Evolutionary conservation across 2,329 filamentous ascomycete genomes (phyloP).

Genomic region (Hypoxylon sp.): DNA sequence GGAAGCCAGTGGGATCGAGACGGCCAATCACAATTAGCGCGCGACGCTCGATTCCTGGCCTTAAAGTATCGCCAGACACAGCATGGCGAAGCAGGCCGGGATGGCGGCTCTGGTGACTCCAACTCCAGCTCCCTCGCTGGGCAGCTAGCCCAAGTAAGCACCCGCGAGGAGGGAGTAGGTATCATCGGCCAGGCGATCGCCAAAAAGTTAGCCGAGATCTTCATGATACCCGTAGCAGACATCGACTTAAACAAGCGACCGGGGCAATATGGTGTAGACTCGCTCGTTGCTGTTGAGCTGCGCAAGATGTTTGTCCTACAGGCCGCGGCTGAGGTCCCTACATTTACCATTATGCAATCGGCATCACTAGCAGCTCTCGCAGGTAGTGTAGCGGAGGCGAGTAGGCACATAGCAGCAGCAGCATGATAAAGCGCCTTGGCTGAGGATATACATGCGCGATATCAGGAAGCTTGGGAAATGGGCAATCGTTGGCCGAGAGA

Average conservation of each 20-base stretch:
- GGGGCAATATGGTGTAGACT: slow-evolving; percentile 39
- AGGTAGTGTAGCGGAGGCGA: background rate
- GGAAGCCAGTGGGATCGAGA: slow-evolving; percentile 13
- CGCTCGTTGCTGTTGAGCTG: slow-evolving; percentile 42
- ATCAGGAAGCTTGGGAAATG: too few relatives aligned
- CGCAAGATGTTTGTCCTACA: slow-evolving; percentile 37
- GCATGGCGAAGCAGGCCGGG: background rate
- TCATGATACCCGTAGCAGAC: slow-evolving; percentile 31
- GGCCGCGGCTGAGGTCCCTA: slow-evolving; percentile 29
- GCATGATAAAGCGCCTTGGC: too few relatives aligned
- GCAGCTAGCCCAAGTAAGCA: background rate
- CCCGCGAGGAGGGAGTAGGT: background rate
- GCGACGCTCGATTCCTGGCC: slow-evolving; percentile 22
- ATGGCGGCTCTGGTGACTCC: background rate
- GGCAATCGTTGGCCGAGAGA: too few relatives aligned
- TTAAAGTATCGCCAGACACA: slow-evolving; percentile 4
- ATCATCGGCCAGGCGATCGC: slow-evolving; percentile 15
- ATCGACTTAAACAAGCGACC: slow-evolving; percentile 24
- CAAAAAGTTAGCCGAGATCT: slow-evolving; percentile 34
- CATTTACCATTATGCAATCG: slow-evolving; percentile 37
- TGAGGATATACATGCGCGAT: too few relatives aligned
- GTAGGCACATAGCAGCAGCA: background rate
- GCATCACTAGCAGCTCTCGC: slow-evolving; percentile 29
- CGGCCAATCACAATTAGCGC: slow-evolving; percentile 12
- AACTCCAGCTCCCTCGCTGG: background rate